Conservation (phyloP, 2,329 filamentous ascomycete genomes). For the Grosmannia serpens region DNA sequence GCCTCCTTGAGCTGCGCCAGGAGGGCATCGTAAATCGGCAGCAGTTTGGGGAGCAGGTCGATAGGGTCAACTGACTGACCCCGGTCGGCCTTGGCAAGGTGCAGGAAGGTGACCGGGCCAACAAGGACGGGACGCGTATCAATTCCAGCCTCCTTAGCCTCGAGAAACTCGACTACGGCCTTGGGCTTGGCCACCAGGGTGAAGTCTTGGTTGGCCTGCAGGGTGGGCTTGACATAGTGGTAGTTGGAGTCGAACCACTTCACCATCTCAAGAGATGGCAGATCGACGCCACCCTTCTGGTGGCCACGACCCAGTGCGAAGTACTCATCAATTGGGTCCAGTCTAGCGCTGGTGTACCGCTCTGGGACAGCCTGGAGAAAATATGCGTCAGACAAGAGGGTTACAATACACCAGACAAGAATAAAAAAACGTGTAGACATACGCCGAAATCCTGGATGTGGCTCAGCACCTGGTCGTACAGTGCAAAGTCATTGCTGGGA, state of each 20-base stretch:
- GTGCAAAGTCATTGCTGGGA: conserved; percentile 98
- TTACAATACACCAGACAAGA: background rate
- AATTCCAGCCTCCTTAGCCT: conserved; percentile 97
- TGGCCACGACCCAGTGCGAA: conserved; percentile 99
- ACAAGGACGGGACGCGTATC: conserved; percentile 86
- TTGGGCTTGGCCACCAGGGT: conserved; percentile 79
- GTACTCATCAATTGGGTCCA: conserved; percentile 88
- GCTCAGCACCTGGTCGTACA: conserved; percentile 95
- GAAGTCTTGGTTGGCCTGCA: conserved; percentile 96
- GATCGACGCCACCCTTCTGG: conserved; percentile 89
- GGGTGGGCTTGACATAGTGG: conserved; percentile 99
- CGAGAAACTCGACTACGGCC: conserved; percentile 85
- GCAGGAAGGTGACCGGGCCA: conserved; percentile 94
- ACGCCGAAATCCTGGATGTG: conserved; percentile 98
- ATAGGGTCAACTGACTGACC: conserved; percentile 88
- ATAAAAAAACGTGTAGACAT: conserved; percentile 26
- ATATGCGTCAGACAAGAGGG: background rate
- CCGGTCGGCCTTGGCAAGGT: conserved; percentile 96
- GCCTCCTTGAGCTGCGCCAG: conserved; percentile 88
- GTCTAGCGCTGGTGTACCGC: conserved; percentile 82
- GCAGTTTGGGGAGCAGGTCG: conserved; percentile 80
- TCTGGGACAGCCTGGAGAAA: conserved; percentile 65
- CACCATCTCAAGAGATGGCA: conserved; percentile 95
- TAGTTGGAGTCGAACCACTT: conserved; percentile 99
- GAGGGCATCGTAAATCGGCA: conserved; percentile 91